A percentile compares a stretch with the other conserved stretches of the same genome.
phyloP scores from a whole-genome alignment of 163 green algal genomes.

The Scenedesmus sp. region DNA sequence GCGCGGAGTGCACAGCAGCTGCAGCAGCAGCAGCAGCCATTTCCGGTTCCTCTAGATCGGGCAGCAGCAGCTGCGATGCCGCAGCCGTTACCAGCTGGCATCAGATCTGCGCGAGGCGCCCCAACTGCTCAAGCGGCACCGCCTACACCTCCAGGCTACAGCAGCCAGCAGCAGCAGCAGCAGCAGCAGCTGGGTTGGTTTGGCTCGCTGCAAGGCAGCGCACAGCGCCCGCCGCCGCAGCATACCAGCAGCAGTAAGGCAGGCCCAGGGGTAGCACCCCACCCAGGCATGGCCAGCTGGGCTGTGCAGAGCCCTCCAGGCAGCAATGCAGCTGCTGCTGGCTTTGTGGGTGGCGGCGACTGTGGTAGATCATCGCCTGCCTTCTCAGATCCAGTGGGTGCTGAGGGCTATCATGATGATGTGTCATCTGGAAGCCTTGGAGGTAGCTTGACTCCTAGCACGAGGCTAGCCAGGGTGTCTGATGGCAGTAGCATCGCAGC shows the following conservation, averaged over 20 bases:
- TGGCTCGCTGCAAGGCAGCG: neutral
- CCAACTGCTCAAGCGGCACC: neutral
- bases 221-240: neutral
- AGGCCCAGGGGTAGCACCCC: neutral
- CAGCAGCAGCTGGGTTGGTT: neutral
- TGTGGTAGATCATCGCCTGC: neutral
- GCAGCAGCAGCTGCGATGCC: neutral
- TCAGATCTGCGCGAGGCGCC: neutral
- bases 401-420: neutral
- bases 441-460: neutral
- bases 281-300: neutral
- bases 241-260: neutral
- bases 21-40: neutral
- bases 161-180: neutral
- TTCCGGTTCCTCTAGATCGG: neutral
- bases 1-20: neutral
- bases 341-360: neutral
- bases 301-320: neutral
- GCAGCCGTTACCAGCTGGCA: neutral
- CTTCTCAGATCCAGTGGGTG: neutral
- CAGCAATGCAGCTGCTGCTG: neutral
- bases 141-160: neutral
- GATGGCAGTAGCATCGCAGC: slow-evolving; percentile 2
- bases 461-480: neutral
- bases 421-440: neutral